These are phyloP conservation scores for Amanita exitialis DNA, from an alignment of 768 basidiomycete genomes.

Conservation along the genomic window DNA sequence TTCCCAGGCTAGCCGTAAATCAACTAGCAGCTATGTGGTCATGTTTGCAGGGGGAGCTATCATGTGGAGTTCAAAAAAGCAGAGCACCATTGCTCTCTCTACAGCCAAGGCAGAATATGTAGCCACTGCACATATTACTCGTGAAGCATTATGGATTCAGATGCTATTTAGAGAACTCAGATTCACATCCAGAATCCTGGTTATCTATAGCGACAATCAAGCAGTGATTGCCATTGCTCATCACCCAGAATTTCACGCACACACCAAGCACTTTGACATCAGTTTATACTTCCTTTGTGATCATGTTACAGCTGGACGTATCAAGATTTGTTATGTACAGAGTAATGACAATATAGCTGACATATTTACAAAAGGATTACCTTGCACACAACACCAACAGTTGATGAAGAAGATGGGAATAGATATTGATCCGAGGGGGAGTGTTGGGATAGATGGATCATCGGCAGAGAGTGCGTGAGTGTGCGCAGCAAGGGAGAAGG, in stretches of 20 bases:
- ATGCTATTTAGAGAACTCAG: conserved; percentile 11
- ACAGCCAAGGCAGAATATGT: no score
- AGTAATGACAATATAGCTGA: conserved; percentile 10
- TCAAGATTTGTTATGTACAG: no score
- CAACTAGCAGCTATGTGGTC: conserved; percentile 10
- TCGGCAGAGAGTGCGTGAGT: not conserved
- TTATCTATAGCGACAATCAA: conserved; percentile 12
- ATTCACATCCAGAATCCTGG: not conserved
- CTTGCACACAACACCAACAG: not conserved
- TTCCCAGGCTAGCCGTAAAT: conserved; percentile 7
- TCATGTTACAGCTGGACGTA: conserved; percentile 4
- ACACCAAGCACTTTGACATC: conserved; percentile 16
- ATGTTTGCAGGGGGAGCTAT: conserved; percentile 7
- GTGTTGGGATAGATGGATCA: conserved; percentile 6
- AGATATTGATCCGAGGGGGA: conserved; percentile 7
- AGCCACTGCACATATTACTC: conserved; percentile 20
- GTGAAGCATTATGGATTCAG: conserved; percentile 16
- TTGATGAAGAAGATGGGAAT: conserved; percentile 4
- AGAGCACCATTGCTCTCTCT: conserved; percentile 22
- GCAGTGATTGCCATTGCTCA: conserved; percentile 12
- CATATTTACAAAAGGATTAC: conserved; percentile 12
- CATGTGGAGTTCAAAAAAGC: conserved; percentile 23
- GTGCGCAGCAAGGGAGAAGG: no score
- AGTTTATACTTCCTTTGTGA: conserved; percentile 10
- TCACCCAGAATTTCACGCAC: conserved; percentile 13